A percentile compares a stretch with the other conserved stretches of the same genome.
Conservation (phyloP, 192 early-diverging fungal genomes). For the Umbelopsis isabellina region DNA sequence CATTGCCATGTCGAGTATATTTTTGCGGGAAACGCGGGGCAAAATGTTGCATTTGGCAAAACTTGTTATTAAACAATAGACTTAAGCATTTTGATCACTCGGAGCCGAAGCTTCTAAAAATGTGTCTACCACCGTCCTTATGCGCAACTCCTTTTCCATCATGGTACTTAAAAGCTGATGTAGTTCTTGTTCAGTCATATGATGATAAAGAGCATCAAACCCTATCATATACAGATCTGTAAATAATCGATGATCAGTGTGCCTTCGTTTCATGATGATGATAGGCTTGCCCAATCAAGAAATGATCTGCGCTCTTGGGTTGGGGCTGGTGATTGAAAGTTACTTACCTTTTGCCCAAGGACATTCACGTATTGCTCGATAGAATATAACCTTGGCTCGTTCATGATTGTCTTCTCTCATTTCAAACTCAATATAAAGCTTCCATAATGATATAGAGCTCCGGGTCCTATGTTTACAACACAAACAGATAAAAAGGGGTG, state of each 20-base stretch:
- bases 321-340: not conserved
- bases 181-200: constrained; percentile 52
- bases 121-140: constrained; percentile 44
- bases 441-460: constrained; percentile 60
- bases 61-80: not conserved
- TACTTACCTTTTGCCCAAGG: constrained; percentile 69
- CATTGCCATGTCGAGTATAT: not conserved
- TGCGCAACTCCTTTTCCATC: constrained; percentile 69
- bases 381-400: constrained; percentile 57
- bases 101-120: constrained; percentile 1
- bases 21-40: not conserved
- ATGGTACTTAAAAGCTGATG: constrained; percentile 56
- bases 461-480: constrained; percentile 41
- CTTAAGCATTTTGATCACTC: not conserved
- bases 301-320: constrained; percentile 15
- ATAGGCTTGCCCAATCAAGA: constrained; percentile 3
- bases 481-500: not conserved
- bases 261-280: not conserved
- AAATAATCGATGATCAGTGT: constrained; percentile 1
- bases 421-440: constrained; percentile 65
- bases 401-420: constrained; percentile 40
- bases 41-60: not conserved
- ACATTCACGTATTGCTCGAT: constrained; percentile 63
- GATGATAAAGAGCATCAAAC: constrained; percentile 43
- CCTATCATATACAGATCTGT: constrained; percentile 60